Percentiles rank a stretch among this genome's conserved stretches.
phyloP scores from a whole-genome alignment of 2,329 filamentous ascomycete genomes.

The Colletotrichum gigasporum region DNA sequence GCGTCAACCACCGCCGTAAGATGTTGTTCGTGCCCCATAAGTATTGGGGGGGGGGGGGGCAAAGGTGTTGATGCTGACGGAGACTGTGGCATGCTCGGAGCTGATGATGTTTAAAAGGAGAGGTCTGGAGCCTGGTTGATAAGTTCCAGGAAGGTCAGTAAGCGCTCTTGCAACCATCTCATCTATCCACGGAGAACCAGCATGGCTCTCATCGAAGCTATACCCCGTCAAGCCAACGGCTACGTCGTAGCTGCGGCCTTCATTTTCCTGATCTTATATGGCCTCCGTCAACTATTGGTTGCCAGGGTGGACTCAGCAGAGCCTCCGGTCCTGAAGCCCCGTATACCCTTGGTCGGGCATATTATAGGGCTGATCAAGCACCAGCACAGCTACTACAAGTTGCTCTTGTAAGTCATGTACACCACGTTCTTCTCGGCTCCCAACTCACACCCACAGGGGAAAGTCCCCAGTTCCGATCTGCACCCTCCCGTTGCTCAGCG shows the following conservation, averaged over 20 bases:
- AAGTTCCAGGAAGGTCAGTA: no score
- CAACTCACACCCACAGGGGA: not conserved
- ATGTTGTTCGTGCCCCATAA: no score
- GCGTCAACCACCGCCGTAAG: no score
- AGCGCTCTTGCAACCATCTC: no score
- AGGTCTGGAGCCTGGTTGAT: no score
- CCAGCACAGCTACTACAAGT: not conserved
- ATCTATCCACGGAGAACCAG: no score
- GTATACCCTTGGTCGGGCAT: slow-evolving; percentile 56
- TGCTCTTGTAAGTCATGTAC: not conserved
- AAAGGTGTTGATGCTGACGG: no score
- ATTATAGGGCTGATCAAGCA: slow-evolving; percentile 47
- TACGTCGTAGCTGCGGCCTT: not conserved
- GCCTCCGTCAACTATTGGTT: not conserved
- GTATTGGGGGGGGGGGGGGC: no score
- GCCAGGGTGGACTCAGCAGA: slow-evolving; percentile 43
- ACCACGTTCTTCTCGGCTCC: not conserved
- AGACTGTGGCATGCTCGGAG: no score
- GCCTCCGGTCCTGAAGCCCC: slow-evolving; percentile 50
- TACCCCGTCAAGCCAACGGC: not conserved
- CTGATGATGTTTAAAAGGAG: no score
- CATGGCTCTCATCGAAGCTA: not conserved
- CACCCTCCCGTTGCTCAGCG: slow-evolving; percentile 53
- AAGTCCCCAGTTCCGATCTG: slow-evolving; percentile 40
- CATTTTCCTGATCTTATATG: not conserved